phyloP scores from a whole-genome alignment of 257 asterid species.

The Nicotiana undulata region DNA sequence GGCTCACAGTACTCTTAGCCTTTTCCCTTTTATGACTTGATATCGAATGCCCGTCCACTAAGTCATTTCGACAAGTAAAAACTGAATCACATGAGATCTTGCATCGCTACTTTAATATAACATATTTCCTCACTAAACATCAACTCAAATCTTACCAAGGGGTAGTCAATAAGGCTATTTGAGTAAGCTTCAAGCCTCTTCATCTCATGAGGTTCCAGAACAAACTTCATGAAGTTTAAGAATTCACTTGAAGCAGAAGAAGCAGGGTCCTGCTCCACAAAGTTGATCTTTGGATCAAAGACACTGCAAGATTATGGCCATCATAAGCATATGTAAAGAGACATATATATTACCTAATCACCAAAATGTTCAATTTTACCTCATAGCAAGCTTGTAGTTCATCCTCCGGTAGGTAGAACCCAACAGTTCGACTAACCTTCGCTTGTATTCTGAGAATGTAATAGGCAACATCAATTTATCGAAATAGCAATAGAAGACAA shows the following conservation, averaged over 20 bases:
- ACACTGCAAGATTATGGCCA: constrained; percentile 47
- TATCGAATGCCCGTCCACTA: not conserved
- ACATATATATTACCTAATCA: constrained; percentile 7
- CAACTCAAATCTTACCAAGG: constrained; percentile 38
- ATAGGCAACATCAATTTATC: not conserved
- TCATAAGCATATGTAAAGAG: constrained; percentile 18
- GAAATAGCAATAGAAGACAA: not conserved
- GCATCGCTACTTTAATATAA: not conserved
- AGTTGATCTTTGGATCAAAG: constrained; percentile 79
- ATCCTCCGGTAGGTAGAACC: constrained; percentile 48
- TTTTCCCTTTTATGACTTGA: not conserved
- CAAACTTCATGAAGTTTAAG: constrained; percentile 37
- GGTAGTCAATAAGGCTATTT: constrained; percentile 56
- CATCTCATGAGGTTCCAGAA: constrained; percentile 50
- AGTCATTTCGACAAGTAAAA: not conserved
- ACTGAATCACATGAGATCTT: not conserved
- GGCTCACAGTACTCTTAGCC: not conserved
- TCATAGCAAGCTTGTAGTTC: constrained; percentile 98
- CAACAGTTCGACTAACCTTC: constrained; percentile 45
- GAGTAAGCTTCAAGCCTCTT: constrained; percentile 69
- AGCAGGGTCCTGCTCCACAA: constrained; percentile 37
- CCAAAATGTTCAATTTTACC: constrained; percentile 28
- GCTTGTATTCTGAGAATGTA: constrained; percentile 48
- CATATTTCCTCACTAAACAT: not conserved
- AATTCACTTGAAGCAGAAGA: constrained; percentile 33